Conservation (phyloP, 139 green algal genomes). For the Picochlorum sp. region DNA sequence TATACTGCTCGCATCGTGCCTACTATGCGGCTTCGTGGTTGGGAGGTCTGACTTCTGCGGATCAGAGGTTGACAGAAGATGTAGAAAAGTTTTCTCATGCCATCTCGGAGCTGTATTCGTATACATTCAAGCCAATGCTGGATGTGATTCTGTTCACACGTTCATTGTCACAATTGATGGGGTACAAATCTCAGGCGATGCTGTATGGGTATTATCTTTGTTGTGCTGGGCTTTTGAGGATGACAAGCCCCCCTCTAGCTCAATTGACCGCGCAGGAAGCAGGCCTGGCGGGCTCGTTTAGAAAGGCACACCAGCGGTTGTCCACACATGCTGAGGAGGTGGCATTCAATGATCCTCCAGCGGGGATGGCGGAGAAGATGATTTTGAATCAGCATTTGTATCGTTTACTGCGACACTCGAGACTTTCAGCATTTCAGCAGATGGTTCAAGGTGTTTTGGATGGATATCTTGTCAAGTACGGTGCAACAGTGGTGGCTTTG, state of each 20-base stretch:
- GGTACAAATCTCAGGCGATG: constrained; percentile 66
- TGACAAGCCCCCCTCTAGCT: constrained; percentile 73
- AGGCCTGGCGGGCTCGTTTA: constrained; percentile 57
- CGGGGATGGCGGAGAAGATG: constrained; percentile 65
- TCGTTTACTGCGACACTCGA: constrained; percentile 67
- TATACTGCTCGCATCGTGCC: constrained; percentile 77
- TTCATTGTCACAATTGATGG: constrained; percentile 70
- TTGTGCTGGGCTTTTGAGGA: constrained; percentile 57
- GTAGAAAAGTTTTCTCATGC: constrained; percentile 85
- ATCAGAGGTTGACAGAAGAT: constrained; percentile 92
- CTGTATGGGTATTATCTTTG: constrained; percentile 71
- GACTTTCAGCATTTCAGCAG: constrained; percentile 72
- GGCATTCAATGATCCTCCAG: constrained; percentile 87
- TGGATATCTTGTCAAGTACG: constrained; percentile 15
- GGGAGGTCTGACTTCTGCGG: constrained; percentile 78
- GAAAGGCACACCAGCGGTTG: constrained; percentile 36
- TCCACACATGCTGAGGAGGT: constrained; percentile 12
- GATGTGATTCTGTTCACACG: constrained; percentile 92
- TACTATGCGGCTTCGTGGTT: constrained; percentile 89
- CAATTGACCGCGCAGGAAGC: constrained; percentile 75
- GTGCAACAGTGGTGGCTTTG: constrained; percentile 70
- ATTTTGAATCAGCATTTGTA: constrained; percentile 87
- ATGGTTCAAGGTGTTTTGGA: constrained; percentile 60
- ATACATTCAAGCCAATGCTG: constrained; percentile 92
- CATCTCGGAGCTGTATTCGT: constrained; percentile 58